These are phyloP conservation scores for Corymbia citriodora DNA, from an alignment of 441 rosid species.

Conservation along the genomic window DNA sequence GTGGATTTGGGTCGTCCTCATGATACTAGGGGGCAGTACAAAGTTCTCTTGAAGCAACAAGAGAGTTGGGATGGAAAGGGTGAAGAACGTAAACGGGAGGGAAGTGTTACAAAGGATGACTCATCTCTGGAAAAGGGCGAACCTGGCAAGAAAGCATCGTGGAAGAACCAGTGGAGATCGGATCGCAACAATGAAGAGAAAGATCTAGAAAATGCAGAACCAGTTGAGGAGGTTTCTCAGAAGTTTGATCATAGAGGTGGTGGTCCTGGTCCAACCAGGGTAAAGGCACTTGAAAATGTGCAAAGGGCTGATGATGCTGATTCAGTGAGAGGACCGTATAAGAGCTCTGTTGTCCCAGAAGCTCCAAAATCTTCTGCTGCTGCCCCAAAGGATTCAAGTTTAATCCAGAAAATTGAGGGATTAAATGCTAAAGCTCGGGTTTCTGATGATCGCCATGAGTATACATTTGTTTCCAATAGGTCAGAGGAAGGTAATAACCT, in stretches of 20 bases:
- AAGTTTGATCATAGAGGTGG: constrained; percentile 22
- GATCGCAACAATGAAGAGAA: constrained; percentile 28
- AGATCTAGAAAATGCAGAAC: constrained; percentile 20
- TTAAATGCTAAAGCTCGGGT: constrained; percentile 28
- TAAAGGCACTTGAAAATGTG: constrained; percentile 28
- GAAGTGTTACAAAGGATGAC: constrained; percentile 13
- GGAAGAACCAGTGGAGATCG: constrained; percentile 44
- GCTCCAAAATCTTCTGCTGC: constrained; percentile 3
- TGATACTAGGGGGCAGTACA: constrained; percentile 54
- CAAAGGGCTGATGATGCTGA: constrained; percentile 31
- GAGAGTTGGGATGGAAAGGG: constrained; percentile 55
- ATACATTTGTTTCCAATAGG: constrained; percentile 1
- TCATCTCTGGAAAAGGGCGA: constrained; percentile 35
- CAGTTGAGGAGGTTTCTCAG: constrained; percentile 28
- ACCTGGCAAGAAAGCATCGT: constrained; percentile 27
- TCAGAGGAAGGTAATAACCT: not conserved
- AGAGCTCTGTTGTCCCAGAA: constrained; percentile 17
- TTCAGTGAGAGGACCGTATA: constrained; percentile 20
- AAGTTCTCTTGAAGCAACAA: constrained; percentile 75
- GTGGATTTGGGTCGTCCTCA: constrained; percentile 50
- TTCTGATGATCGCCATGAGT: constrained; percentile 11
- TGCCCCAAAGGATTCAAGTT: constrained; percentile 46
- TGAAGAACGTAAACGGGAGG: constrained; percentile 47
- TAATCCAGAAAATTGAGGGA: constrained; percentile 88
- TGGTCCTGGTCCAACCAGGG: constrained; percentile 18